Base-by-base conservation (phyloP, 345 rosid species). In the Aurinia saxatilis region DNA sequence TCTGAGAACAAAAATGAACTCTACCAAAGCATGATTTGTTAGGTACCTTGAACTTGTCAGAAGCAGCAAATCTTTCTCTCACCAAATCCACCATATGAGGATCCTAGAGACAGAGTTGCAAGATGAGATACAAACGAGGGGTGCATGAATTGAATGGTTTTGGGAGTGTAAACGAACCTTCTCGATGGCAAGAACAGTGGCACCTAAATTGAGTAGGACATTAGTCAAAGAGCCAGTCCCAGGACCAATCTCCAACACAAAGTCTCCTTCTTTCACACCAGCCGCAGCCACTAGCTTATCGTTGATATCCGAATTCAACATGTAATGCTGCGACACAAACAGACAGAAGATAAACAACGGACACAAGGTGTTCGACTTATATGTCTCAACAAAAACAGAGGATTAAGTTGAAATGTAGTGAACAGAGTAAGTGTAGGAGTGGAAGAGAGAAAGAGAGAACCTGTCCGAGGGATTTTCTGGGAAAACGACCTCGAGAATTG, bases 391-490 rank as follows among this genome's bases (percentile, higher is more conserved):
- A 13, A 27, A 46, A 46, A 33, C 17, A 12, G 17, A 49, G 16
- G 15, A 13, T 30, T 5, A 63, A 53, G n/a, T 42, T 15, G 2
- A 37, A 34, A 15, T 15, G 25, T 21, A 36, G 2, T 2, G 14
- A 36, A 21, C 47, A 18, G 5, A 53, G 30, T 25, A 10, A 19
- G 47, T 35, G 7, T 37, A 35, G 7, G 27, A 50, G 29, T 33
- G 10, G 37, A 27, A 12, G 14, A 63, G 18, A 65, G 66, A 60
- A 16, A 16, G 30, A 10, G 35, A n/a, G 31, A 59, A 89, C 98
- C 93, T 92, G 95, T 67, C 98, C 95, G 3, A 89, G 91, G 40
- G 96, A 87, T 79, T 89, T 92, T 23, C 90, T 79, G n/a, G 95
- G 96, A 23, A 78, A 76, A 2, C 91, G 93, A 27, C 86, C 91